Evolutionary conservation across 306 rosid species (phyloP).

Genomic region (Cicer cuneatum): DNA sequence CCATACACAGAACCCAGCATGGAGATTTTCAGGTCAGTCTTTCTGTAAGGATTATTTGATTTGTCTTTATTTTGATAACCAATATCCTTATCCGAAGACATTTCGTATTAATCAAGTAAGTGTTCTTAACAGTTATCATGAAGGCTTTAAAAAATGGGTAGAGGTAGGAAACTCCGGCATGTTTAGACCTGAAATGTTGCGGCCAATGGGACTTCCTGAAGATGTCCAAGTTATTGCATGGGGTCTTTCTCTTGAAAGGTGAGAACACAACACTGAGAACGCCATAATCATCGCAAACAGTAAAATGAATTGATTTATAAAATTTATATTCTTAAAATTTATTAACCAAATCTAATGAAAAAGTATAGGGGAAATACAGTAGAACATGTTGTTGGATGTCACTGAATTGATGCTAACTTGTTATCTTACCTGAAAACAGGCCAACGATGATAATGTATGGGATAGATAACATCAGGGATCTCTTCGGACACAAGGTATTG

Average conservation of each 20-base stretch:
- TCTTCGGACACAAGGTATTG: conserved; percentile 87
- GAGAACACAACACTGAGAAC: conserved; percentile 20
- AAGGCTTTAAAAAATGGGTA: conserved; percentile 89
- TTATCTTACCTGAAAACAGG: conserved; percentile 54
- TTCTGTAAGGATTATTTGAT: conserved; percentile 31
- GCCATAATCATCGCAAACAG: neutral
- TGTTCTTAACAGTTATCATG: conserved; percentile 71
- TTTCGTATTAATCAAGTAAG: conserved; percentile 17
- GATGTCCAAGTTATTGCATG: conserved; percentile 95
- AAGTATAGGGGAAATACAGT: neutral
- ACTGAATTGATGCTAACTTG: conserved; percentile 17
- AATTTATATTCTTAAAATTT: conserved; percentile 7
- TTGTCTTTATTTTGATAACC: conserved; percentile 18
- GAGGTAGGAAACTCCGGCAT: conserved; percentile 96
- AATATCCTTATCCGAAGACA: neutral
- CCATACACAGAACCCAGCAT: conserved; percentile 98
- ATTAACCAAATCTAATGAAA: neutral
- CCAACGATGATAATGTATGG: conserved; percentile 96
- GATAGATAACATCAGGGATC: conserved; percentile 91
- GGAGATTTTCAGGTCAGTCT: conserved; percentile 88
- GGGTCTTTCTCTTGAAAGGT: conserved; percentile 99
- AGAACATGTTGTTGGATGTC: conserved; percentile 11
- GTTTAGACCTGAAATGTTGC: conserved; percentile 98
- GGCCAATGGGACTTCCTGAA: conserved; percentile 97
- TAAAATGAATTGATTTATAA: conserved; percentile 5